phyloP scores from a whole-genome alignment of 1,139 yeast genomes.

The Debaryomycetaceae sp. region DNA sequence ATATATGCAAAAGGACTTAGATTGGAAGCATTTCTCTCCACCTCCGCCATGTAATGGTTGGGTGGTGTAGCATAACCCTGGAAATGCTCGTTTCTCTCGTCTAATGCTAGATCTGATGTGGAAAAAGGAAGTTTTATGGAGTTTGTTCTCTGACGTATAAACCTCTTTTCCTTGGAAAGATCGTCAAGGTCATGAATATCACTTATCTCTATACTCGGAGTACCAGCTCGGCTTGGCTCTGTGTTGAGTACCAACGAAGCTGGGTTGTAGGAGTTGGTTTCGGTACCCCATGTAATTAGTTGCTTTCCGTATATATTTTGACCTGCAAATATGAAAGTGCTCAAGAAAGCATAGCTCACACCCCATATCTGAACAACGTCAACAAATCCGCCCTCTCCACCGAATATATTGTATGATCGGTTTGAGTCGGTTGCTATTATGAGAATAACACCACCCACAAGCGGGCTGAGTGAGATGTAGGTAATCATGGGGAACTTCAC shows the following conservation, averaged over 20 bases:
- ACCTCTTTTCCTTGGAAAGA: conserved; percentile 5
- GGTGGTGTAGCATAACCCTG: conserved; percentile 1
- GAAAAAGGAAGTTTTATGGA: conserved; percentile 32
- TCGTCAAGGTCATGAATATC: conserved; percentile 6
- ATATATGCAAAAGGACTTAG: conserved; percentile 8
- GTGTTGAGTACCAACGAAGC: conserved; percentile 29
- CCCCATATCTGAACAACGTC: conserved; percentile 27
- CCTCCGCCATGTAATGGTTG: background rate
- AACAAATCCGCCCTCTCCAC: conserved; percentile 12
- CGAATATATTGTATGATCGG: conserved; percentile 7
- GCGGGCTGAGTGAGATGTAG: conserved; percentile 34
- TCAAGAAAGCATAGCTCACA: conserved; percentile 24
- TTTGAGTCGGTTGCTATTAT: conserved; percentile 30
- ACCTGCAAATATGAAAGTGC: conserved; percentile 36
- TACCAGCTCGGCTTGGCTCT: conserved; percentile 15
- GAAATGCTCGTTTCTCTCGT: conserved; percentile 19
- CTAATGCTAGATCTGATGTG: conserved; percentile 29
- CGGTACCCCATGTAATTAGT: conserved; percentile 34
- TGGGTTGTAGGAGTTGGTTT: conserved; percentile 16
- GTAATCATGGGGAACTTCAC: conserved; percentile 33
- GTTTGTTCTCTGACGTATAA: conserved; percentile 24
- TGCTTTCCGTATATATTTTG: conserved; percentile 44
- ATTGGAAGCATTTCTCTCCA: conserved; percentile 6
- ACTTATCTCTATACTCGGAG: conserved; percentile 8
- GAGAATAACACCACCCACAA: conserved; percentile 36